Percentiles rank a stretch among this genome's conserved stretches.
These are phyloP conservation scores for Suillus bovinus DNA, from an alignment of 768 basidiomycete species.

Conservation along the genomic window DNA sequence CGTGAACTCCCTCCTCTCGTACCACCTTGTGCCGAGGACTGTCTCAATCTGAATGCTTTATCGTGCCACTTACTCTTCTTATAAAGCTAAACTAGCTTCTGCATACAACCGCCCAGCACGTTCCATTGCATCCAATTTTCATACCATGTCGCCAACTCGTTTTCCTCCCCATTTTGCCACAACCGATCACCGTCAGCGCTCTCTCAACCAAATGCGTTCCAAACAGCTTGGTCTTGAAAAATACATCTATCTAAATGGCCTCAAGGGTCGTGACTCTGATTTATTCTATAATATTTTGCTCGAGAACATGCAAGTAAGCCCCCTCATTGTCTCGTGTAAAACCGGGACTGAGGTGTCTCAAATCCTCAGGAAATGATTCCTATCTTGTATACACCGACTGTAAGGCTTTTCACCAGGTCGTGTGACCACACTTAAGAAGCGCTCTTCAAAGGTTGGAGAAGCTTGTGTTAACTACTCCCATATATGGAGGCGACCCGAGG, in stretches of 20 bases:
- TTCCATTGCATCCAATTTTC: constrained; percentile 16
- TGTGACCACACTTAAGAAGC: constrained; percentile 9
- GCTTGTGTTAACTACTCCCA: constrained; percentile 72
- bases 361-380: constrained; percentile 54
- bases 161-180: constrained; percentile 50
- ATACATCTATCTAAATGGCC: constrained; percentile 67
- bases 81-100: constrained; percentile 14
- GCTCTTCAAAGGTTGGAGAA: constrained; percentile 56
- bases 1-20: constrained; percentile 1
- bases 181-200: constrained; percentile 56
- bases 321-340: not conserved
- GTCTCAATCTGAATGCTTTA: constrained; percentile 6
- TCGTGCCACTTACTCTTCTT: constrained; percentile 4
- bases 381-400: constrained; percentile 76
- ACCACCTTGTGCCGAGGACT: constrained; percentile 4
- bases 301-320: constrained; percentile 56
- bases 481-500: constrained; percentile 65
- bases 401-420: constrained; percentile 27
- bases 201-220: constrained; percentile 57
- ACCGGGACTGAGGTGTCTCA: constrained; percentile 9
- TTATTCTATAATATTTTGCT: constrained; percentile 68
- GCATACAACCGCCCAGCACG: constrained; percentile 16
- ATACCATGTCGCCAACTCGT: constrained; percentile 31
- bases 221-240: constrained; percentile 60
- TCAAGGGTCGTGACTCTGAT: constrained; percentile 61